Evolutionary conservation across 2,329 filamentous ascomycete genomes (phyloP), one percentile per base, ranked within the genome.

Genomic region (Beauveria caledonica): DNA sequence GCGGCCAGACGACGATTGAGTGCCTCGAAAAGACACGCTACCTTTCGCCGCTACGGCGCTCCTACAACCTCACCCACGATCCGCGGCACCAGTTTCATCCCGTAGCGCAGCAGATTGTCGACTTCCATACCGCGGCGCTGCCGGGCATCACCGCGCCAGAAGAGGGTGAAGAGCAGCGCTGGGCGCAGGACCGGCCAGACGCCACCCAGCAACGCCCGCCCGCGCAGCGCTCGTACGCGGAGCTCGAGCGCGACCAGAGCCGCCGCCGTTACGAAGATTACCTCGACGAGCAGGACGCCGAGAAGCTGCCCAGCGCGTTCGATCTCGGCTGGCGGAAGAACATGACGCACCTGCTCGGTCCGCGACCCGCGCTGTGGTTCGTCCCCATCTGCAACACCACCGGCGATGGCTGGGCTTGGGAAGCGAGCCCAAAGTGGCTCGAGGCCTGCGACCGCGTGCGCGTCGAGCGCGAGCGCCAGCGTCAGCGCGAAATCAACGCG

Each of bases 21-120:
- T 96, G 89, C 68, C 78, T 99, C 62, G 94, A 99, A 74, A 97
- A 94, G 78, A 97, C 93, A 2, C 84, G 94, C 60, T 99, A 99
- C 74, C 82, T 96, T 8, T 91, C 89, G 10, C 90, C 91, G 0
- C 72, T 96, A 62, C 83, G 88, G 60, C 83, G 83, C 53, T 82
- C 93, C 69, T 86, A 89, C 69, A 78, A 83, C 63, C 82, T 86
- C 60, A 78, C 82, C 51, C 79, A 83, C 63, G 77, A 82, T 70
- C 80, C 77, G 68, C 76, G 78, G 58, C 73, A 80, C 64, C 75
- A 76, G 48, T 72, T 76, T 42, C 74, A 79, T 10, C 74, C 85
- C 5, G 86, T 83, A 53, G 80, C 79, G 25, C 87, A 92, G 64
- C 89, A 92, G 67, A 78, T 95, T 36, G 80, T 89, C 57, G 90